Evolutionary conservation across 2,329 filamentous ascomycete genomes (phyloP).

Genomic region (Colletotrichum gigasporum): DNA sequence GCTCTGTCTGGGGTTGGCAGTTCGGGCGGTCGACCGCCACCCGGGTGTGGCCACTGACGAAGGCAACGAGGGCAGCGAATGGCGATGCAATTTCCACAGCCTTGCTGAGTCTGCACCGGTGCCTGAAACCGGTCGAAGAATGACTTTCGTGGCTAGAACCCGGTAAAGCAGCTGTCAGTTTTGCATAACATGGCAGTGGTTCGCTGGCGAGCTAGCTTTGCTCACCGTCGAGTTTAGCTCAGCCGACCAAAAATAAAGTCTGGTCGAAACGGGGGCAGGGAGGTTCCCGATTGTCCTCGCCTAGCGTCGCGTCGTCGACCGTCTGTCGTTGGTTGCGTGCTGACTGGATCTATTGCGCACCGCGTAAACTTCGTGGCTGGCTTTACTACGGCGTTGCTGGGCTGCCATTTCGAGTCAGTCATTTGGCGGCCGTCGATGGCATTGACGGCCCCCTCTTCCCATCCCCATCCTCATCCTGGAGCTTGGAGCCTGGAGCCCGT

Average conservation of each 20-base stretch:
- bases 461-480: no score
- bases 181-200: slow-evolving; percentile 12
- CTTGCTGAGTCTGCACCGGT: neutral
- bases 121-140: slow-evolving; percentile 21
- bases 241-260: slow-evolving; percentile 8
- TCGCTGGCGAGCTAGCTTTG: slow-evolving; percentile 12
- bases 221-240: neutral
- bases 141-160: neutral
- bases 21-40: neutral
- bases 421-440: neutral
- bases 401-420: slow-evolving; percentile 2
- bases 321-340: slow-evolving; percentile 10
- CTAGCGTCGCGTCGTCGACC: neutral
- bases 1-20: neutral
- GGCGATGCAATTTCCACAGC: slow-evolving; percentile 9
- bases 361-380: no score
- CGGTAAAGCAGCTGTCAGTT: slow-evolving; percentile 20
- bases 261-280: slow-evolving; percentile 20
- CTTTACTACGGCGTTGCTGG: neutral
- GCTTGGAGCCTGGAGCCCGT: neutral
- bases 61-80: neutral
- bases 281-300: neutral
- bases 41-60: neutral
- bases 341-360: no score
- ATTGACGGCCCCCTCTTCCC: neutral